Evolutionary conservation across 345 rosid genomes (phyloP).

Genomic region (Linum lewisii): DNA sequence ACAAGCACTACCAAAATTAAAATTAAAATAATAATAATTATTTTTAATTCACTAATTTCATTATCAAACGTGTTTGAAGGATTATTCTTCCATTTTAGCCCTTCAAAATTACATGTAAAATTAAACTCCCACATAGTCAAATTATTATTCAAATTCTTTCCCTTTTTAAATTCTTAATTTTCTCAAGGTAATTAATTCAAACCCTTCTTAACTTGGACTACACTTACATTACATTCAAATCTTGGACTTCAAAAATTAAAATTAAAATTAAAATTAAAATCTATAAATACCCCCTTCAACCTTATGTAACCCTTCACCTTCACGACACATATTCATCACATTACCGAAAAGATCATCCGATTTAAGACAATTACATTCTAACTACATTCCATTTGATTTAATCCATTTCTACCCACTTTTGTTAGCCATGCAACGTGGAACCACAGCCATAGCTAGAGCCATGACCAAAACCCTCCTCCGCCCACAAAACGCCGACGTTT

Average conservation of each 20-base stretch:
- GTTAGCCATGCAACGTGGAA: background rate
- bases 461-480: background rate
- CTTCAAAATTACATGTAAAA: background rate
- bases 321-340: background rate
- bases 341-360: too few relatives aligned
- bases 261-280: too few relatives aligned
- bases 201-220: too few relatives aligned
- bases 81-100: background rate
- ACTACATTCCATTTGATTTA: too few relatives aligned
- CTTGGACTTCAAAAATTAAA: background rate
- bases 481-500: conserved; percentile 30
- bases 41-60: too few relatives aligned
- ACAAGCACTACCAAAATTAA: too few relatives aligned
- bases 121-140: background rate
- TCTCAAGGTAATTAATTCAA: background rate
- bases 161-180: too few relatives aligned
- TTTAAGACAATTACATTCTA: too few relatives aligned
- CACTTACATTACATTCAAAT: background rate
- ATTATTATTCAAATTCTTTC: too few relatives aligned
- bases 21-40: too few relatives aligned
- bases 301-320: background rate
- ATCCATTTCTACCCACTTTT: too few relatives aligned
- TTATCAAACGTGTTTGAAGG: background rate
- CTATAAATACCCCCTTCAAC: background rate
- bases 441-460: background rate